Base-by-base conservation (phyloP, 140 eudicot species). In the Erigeron philadelphicus region DNA sequence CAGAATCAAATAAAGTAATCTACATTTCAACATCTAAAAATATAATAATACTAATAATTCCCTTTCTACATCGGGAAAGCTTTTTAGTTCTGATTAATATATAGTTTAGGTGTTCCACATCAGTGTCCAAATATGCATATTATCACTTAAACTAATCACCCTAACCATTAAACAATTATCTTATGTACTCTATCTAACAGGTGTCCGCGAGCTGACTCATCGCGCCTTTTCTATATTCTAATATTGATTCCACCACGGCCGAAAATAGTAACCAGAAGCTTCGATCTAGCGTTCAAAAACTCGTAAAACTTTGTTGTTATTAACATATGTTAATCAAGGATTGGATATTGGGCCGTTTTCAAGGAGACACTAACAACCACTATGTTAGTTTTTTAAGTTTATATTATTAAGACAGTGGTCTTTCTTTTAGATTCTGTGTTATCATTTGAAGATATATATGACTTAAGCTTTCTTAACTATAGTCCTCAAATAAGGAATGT, bases 331-430 rank as follows among this genome's bases (percentile, higher is more conserved):
- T 56, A 44, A 6, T 0, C n/a, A 21, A 3, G 53, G 57, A 85
- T 85, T 88, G 91, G 87, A 23, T 61, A 55, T 21, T 67, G 60
- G 81, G 59, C 81, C 78, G 68, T 56, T 82, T 77, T 82, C 87
- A 67, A 66, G 75, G 79, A 79, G 76, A 87, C 87, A 82, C 56
- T 82, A 82, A 81, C 84, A 70, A 79, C 85, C 90, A 82, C 87
- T 84, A 72, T 17, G 68, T 45, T 44, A 35, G 74, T 70, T 61
- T 52, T 65, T 58, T 25, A 52, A 16, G 42, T 59, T 59, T 64
- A 54, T 49, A 59, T 60, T 71, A 67, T 53, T 13, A 62, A 61
- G 69, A 70, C 42, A 43, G 44, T 62, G 72, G 69, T 60, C 18
- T 74, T 21, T 21, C 71, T 59, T 70, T 77, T 21, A 80, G 84